Evolutionary conservation across 2,329 filamentous ascomycete species (phyloP).

Genomic region (Aspergillus candidus): DNA sequence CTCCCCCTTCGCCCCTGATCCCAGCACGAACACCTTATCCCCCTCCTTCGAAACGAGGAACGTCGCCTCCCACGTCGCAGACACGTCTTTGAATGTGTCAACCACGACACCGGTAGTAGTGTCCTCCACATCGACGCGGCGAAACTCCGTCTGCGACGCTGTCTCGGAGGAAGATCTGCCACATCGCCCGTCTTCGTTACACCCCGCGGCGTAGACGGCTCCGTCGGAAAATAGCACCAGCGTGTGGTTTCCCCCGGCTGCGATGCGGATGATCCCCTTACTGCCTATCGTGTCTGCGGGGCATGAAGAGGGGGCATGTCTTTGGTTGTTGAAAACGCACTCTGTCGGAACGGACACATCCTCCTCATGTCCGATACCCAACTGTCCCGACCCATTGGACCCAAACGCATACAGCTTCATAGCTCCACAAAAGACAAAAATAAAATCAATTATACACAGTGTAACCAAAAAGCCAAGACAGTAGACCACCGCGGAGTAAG

Average conservation of each 20-base stretch:
- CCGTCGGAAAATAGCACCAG: conserved; percentile 60
- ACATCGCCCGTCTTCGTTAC: conserved; percentile 47
- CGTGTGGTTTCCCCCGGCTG: conserved; percentile 81
- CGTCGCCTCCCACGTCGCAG: conserved; percentile 75
- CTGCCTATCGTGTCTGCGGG: conserved; percentile 35
- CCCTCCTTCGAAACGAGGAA: conserved; percentile 48
- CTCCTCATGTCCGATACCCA: conserved; percentile 64
- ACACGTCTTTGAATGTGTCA: conserved; percentile 44
- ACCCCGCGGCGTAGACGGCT: conserved; percentile 60
- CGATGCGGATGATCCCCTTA: conserved; percentile 31
- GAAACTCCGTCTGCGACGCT: conserved; percentile 18
- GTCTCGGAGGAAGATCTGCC: conserved; percentile 14
- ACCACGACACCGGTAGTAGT: conserved; percentile 4
- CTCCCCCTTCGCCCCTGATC: conserved; percentile 64
- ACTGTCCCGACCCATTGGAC: conserved; percentile 70
- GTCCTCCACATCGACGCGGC: conserved; percentile 21
- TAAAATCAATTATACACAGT: background rate
- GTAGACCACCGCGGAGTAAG: too few species aligned
- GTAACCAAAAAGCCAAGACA: too few species aligned
- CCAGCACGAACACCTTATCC: conserved; percentile 54
- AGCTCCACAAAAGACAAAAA: conserved; percentile 1
- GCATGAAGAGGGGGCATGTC: conserved; percentile 23
- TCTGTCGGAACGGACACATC: conserved; percentile 63
- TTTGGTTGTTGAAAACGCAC: conserved; percentile 52
- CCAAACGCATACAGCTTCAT: conserved; percentile 60